Evolutionary conservation across 2,329 filamentous ascomycete genomes (phyloP), one percentile per base, ranked within the genome.

Genomic region (Cladophialophora yegresii): DNA sequence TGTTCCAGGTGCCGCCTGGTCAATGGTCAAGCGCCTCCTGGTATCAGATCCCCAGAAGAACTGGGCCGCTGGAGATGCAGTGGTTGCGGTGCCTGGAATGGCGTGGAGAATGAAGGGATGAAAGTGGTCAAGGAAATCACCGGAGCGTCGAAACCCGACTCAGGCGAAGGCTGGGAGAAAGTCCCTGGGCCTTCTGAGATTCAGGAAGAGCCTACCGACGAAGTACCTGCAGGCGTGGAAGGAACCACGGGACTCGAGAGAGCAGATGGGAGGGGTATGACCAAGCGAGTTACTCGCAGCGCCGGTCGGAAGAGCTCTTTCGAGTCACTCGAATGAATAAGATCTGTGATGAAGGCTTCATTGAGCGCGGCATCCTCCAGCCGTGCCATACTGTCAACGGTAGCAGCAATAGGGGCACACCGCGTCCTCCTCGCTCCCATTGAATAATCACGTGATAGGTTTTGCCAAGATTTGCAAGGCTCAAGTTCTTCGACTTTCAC

Each of bases 11-110:
- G 95, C 75, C 84, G 91, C 32, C 84, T 97, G 1, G 93, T 99
- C 54, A 99, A 99, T 74, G 95, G 96, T 0, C 95, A 97, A 75
- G 95, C 95, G 3, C 93, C 95, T 1, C 93, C 95, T 0, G 95
- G 95, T 0, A 88, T 90, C 0, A 89, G 87, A 70, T 85, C 83
- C 0, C 78, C 93, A 1, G 86, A 90, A 45, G 93, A 97, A 58
- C 73, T 99, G 0, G 95, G 93, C 1, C 82, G 83, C 66, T 99
- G 95, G 95, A 87, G 88, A 65, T 99, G 95, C 76, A 89, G 91
- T 75, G 86, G 86, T n/a, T 99, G 95, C 73, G 88, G 89, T 9
- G 82, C 86, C 1, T 84, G 84, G 79, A 99, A 99, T 74, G 93
- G 93, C 0, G 62, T 64, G 4, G 69, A 71, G 86, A 90, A 72